Evolutionary conservation across 305 asterid genomes (phyloP), one percentile per base, ranked within the genome.

Genomic region (Fraxinus platypoda): DNA sequence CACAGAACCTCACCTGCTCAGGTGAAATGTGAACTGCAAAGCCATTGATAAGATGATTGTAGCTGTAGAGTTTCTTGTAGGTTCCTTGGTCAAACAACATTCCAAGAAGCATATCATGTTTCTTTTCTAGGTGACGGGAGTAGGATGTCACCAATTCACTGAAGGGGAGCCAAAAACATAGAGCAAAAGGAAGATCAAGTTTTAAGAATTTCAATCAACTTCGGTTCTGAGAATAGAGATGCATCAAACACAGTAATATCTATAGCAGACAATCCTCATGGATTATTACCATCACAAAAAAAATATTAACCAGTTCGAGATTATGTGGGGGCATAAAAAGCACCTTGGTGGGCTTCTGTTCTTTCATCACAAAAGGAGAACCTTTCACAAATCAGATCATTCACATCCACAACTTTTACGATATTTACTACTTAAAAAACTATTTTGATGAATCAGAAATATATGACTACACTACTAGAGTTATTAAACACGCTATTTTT

Each of bases 81-180:
- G 94, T 88, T 66, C 98, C 98, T 78, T 68, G 86, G 34, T 92
- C 98, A 82, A 97, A 97, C 81, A 97, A 85, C 97, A 93, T 86
- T 64, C 86, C 97, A 2, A 97, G 98, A 90, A 97, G 94, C 98
- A 94, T 94, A 76, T 97, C 99, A 78, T 97, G 99, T 79, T 90
- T 92, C 88, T 88, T 92, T 85, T 87, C 97, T 77, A 97, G 89
- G 86, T 97, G 99, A 33, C 57, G 91, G 74, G 94, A 91, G 83
- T 97, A 97, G 23, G 95, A 90, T 75, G 87, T 82, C 77, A 91
- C 97, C 78, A 84, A 78, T 41, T 94, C 97, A 84, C 99, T 94
- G 93, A 74, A 91, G 83, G 54, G 52, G 77, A 84, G 79, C 72
- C 75, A 86, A 86, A 82, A 75, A 71, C 59, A 83, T 41, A 54